Base-by-base conservation (phyloP, 1,139 yeast genomes). In the Eremothecium sinecaudum region DNA sequence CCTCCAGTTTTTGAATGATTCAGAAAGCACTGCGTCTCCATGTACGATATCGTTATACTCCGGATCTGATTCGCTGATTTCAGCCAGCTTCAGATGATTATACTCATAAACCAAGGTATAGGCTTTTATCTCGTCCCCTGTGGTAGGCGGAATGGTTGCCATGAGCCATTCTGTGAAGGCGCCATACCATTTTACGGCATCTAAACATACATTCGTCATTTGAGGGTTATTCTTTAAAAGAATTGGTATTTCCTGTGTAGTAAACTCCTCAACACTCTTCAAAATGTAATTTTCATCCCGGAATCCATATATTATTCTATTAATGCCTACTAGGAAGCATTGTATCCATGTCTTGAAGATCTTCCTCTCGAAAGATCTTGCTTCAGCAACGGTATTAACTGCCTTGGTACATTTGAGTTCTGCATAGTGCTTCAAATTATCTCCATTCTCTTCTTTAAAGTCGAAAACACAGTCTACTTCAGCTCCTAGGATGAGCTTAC, bases 401-500 rank as follows among this genome's bases (percentile, higher is more conserved):
- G 67, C 62, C 29, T 70, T 66, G 4, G 77, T 63, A 1, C 96
- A 83, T 51, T 87, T 90, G 44, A 92, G 65, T 54, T 90, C 97
- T 6, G 80, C 78, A 53, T 90, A 92, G 57, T 84, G 94, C 6
- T 69, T 58, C 31, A 83, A 62, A 13, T 77, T 71, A 33, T 65
- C 67, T 16, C 43, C 46, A 11, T 61, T 59, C 3, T 62, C 71
- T 9, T 90, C 87, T 42, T 75, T 67, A 49, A 75, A 83, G 59
- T 86, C 95, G 69, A 77, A 79, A 8, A 79, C 77, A 53, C 95
- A 79, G 58, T 87, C 97, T 12, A 87, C 82, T 58, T 90, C 97
- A 2, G 95, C 96, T 1, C 90, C 95, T 31, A 87, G 60, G 2
- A 82, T 55, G 29, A 86, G 60, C 46, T 71, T 73, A 18, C 75